Conservation (phyloP, 192 early-diverging fungal species). For the Nowakowskiella sp. region DNA sequence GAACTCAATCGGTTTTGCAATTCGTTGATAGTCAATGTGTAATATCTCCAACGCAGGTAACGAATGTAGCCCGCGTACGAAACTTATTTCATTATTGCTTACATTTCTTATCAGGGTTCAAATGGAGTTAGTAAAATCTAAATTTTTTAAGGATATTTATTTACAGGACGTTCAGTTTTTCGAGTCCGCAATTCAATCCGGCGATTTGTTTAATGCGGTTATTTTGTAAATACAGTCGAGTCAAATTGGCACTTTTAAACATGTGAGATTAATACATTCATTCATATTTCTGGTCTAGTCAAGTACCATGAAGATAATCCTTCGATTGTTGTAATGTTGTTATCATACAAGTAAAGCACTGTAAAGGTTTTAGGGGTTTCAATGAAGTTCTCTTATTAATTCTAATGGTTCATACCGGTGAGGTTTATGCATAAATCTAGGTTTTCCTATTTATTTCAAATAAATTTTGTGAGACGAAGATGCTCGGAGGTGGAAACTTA, state of each 20-base stretch:
- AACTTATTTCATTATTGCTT: constrained; percentile 32
- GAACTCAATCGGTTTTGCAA: constrained; percentile 22
- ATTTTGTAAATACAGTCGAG: constrained; percentile 41
- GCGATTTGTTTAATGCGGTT: constrained; percentile 38
- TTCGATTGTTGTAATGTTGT: constrained; percentile 32
- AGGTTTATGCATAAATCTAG: constrained; percentile 31
- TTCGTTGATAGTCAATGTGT: constrained; percentile 41
- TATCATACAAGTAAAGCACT: constrained; percentile 49
- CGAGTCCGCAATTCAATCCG: constrained; percentile 29
- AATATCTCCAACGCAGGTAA: constrained; percentile 33
- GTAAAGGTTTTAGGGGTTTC: too few relatives aligned
- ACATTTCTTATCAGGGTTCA: constrained; percentile 26
- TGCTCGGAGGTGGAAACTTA: too few relatives aligned
- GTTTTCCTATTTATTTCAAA: constrained; percentile 11
- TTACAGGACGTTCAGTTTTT: constrained; percentile 30
- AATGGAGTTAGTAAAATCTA: neutral
- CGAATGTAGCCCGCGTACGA: constrained; percentile 16
- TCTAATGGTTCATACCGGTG: too few relatives aligned
- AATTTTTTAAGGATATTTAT: neutral
- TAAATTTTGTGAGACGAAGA: neutral
- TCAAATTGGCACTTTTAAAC: constrained; percentile 20
- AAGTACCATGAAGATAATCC: constrained; percentile 31
- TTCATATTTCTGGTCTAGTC: too few relatives aligned
- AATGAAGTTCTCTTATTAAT: too few relatives aligned
- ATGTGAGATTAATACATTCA: too few relatives aligned